phyloP scores from a whole-genome alignment of 345 rosid genomes.

The Dovyalis caffra region DNA sequence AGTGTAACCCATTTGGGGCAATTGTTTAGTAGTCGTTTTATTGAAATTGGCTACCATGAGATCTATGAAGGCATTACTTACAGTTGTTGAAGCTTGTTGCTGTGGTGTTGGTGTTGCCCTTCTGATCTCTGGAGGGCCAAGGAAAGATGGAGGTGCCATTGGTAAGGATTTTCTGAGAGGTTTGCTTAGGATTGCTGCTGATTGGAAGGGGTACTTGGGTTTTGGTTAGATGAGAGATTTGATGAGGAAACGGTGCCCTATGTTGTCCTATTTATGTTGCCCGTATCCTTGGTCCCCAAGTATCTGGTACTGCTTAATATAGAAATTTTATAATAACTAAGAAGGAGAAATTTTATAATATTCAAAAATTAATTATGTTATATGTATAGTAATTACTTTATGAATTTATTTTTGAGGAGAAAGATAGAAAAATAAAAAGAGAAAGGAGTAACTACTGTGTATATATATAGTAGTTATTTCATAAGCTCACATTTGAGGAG shows the following conservation, averaged over 20 bases:
- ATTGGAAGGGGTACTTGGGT: neutral
- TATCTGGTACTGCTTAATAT: too few species aligned
- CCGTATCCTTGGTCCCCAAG: too few species aligned
- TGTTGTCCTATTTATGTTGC: too few species aligned
- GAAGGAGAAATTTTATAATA: too few species aligned
- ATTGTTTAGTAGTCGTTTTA: neutral
- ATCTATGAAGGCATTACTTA: conserved; percentile 35
- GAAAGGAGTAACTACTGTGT: too few species aligned
- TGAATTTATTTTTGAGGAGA: too few species aligned
- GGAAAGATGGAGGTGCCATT: conserved; percentile 32
- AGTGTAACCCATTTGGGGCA: conserved; percentile 38
- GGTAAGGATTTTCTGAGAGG: neutral
- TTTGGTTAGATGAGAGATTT: neutral
- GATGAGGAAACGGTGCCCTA: neutral
- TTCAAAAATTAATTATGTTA: too few species aligned
- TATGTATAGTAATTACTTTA: too few species aligned
- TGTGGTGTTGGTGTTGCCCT: neutral
- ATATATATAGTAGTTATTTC: too few species aligned
- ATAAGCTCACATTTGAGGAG: too few species aligned
- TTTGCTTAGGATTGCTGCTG: neutral
- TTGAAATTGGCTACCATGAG: conserved; percentile 42
- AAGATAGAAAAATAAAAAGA: too few species aligned
- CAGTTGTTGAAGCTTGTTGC: neutral
- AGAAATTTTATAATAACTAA: too few species aligned
- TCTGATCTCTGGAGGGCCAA: conserved; percentile 46